A percentile compares a stretch with the other conserved stretches of the same genome.
Evolutionary conservation across 495 filamentous ascomycete species (phyloP).

Genomic region (Evernia prunastri): DNA sequence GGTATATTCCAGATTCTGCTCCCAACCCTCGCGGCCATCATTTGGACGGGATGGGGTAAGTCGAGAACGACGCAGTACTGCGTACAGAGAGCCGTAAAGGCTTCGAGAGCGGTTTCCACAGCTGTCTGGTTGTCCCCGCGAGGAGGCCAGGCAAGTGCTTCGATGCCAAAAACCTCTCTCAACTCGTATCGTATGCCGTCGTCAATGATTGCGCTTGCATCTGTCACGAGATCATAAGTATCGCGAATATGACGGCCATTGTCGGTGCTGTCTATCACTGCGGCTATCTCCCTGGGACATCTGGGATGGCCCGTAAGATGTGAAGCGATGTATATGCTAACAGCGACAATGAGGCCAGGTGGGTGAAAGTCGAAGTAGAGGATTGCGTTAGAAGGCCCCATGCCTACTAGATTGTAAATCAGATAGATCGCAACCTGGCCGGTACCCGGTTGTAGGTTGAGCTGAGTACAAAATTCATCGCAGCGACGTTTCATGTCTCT

Average conservation of each 20-base stretch:
- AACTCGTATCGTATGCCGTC: not conserved
- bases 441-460: not conserved
- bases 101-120: not conserved
- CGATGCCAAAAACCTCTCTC: not conserved
- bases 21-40: not conserved
- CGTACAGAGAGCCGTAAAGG: not conserved
- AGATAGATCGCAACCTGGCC: not conserved
- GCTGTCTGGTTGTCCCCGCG: not conserved
- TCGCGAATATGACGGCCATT: not conserved
- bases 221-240: not conserved
- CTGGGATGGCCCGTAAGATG: not conserved
- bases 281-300: not conserved
- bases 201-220: not conserved
- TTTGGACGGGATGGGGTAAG: accelerated
- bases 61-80: accelerated
- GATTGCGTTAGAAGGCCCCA: not conserved
- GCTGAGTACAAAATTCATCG: not conserved
- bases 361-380: no score
- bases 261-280: not conserved
- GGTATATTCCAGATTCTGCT: not conserved
- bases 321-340: not conserved
- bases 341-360: not conserved
- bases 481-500: not conserved
- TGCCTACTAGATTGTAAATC: not conserved
- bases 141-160: not conserved